Conservation (phyloP, 2,329 filamentous ascomycete genomes). For the Pezicula radicicola region DNA sequence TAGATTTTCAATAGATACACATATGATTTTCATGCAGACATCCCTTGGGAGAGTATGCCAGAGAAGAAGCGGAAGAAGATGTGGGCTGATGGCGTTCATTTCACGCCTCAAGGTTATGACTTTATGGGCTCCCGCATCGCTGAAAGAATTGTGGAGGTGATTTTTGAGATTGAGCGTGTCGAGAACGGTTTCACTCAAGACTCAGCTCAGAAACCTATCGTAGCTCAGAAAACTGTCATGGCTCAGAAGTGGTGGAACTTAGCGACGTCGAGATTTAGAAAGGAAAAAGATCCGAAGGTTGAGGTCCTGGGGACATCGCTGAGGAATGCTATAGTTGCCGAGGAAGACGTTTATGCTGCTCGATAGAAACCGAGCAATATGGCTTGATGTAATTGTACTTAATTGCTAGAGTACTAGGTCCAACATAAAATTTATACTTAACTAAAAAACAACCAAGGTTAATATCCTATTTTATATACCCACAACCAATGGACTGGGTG, state of each 20-base stretch:
- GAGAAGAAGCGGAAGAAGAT: slow-evolving; percentile 42
- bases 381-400: no score
- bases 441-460: no score
- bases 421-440: no score
- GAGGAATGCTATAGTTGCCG: no score
- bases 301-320: no score
- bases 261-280: neutral
- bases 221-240: neutral
- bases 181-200: neutral
- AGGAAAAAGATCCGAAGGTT: no score
- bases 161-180: slow-evolving; percentile 26
- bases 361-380: no score
- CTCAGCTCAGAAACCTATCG: neutral
- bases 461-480: no score
- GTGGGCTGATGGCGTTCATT: slow-evolving; percentile 62
- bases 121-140: slow-evolving; percentile 58
- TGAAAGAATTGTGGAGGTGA: slow-evolving; percentile 45
- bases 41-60: slow-evolving; percentile 52
- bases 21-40: slow-evolving; percentile 51
- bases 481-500: no score
- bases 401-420: no score
- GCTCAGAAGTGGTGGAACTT: neutral
- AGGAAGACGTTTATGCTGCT: no score
- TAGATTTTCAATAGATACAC: slow-evolving; percentile 38
- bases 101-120: slow-evolving; percentile 57